A percentile compares a stretch with the other conserved stretches of the same genome.
Evolutionary conservation across 441 rosid genomes (phyloP).

Genomic region (Viola pubescens): DNA sequence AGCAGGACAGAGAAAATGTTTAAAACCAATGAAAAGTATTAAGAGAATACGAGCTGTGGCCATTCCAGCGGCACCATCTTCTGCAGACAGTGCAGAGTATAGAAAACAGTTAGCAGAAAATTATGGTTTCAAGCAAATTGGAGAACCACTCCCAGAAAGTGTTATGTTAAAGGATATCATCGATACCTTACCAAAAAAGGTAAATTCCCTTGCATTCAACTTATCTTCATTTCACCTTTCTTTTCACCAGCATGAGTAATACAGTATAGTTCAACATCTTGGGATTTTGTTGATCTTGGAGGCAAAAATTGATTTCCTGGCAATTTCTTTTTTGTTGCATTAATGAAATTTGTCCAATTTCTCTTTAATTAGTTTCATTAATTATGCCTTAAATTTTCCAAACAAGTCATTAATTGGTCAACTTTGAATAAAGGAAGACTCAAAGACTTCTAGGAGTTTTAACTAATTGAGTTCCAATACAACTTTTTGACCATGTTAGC

Average conservation of each 20-base stretch:
- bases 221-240: background rate
- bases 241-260: background rate
- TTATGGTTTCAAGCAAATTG: slow-evolving; percentile 80
- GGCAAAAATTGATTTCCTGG: too few species aligned
- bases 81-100: slow-evolving; percentile 46
- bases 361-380: too few species aligned
- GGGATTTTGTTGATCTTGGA: too few species aligned
- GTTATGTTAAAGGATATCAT: slow-evolving; percentile 69
- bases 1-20: slow-evolving; percentile 19
- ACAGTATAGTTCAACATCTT: too few species aligned
- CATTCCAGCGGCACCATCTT: slow-evolving; percentile 44
- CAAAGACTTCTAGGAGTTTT: too few species aligned
- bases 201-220: slow-evolving; percentile 7
- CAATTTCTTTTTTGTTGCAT: too few species aligned
- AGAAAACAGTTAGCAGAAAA: slow-evolving; percentile 62
- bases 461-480: too few species aligned
- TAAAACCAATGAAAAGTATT: slow-evolving; percentile 29
- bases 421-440: too few species aligned
- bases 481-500: too few species aligned
- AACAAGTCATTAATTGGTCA: too few species aligned
- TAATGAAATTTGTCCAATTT: too few species aligned
- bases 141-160: slow-evolving; percentile 71
- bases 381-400: too few species aligned
- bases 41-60: slow-evolving; percentile 56
- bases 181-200: slow-evolving; percentile 78